Base-by-base conservation (phyloP, 192 early-diverging fungal species). In the Globomyces pollinis-pini region DNA sequence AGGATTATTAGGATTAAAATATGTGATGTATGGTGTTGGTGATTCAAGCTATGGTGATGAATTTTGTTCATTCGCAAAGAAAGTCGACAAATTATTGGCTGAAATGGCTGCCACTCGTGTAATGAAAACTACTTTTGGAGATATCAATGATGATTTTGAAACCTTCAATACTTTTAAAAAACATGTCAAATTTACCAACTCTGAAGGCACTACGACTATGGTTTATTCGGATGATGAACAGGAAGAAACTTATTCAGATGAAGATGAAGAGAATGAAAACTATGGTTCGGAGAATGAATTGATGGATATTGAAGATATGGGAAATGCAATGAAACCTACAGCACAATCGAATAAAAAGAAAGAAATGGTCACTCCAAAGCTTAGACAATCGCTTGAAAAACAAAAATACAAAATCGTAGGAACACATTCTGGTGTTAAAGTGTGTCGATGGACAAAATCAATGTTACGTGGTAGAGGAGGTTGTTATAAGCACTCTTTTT, bases 361-460 rank as follows among this genome's bases (percentile, higher is more conserved):
- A 34, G 86, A 82, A 55, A 88, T 86, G 85, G 82, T 86, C 26
- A 84, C 83, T 3, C 85, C 85, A 5, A 76, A 84, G 68, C 65
- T 85, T 12, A 72, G 79, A 35, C 81, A 86, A 35, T 78, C 73
- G 16, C 62, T 87, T 20, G 84, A 81, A 30, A 88, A 88, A 58
- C 84, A 86, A 60, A 82, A 85, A 0, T 87, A 87, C 64, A 86
- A 88, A 39, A 78, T 88, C 24, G 69, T 87, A 54, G 86, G 85
- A 29, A 64, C 83, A 0, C 86, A 86, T 61, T 80, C 78, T 21
- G 86, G 83, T 21, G 85, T 88, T 29, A 88, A 86, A 67, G 76
- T 88, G 26, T 87, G 85, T 57, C 76, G 86, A n/a, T 88, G 86
- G 86, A 88, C 86, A 15, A 88, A 86, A 64, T 68, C 81, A 20